Evolutionary conservation across 345 rosid genomes (phyloP).

Genomic region (thale cress (Arabidopsis thaliana)): DNA sequence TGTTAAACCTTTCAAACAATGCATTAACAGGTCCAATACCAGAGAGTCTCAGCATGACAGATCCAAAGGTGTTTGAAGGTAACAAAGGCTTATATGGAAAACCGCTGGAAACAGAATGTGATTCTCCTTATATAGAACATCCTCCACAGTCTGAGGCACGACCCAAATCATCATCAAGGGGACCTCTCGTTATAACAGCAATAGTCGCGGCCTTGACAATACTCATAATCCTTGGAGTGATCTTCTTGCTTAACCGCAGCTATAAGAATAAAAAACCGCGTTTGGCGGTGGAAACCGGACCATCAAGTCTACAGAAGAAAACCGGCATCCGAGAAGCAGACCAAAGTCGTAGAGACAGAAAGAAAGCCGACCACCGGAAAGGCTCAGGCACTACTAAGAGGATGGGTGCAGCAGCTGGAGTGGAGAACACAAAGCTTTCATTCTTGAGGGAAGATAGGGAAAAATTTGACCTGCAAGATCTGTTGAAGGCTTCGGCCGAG

Average conservation of each 20-base stretch:
- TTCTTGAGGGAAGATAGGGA: conserved; percentile 76
- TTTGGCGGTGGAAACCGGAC: conserved; percentile 48
- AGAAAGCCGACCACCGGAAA: not conserved
- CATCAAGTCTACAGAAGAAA: conserved; percentile 60
- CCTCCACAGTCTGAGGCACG: conserved; percentile 22
- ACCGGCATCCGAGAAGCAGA: conserved; percentile 47
- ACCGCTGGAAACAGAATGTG: conserved; percentile 52
- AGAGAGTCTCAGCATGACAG: conserved; percentile 44
- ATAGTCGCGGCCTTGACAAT: conserved; percentile 40
- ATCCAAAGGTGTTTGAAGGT: conserved; percentile 58
- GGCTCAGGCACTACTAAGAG: conserved; percentile 38
- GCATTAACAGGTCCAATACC: conserved; percentile 71
- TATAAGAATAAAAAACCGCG: conserved; percentile 8
- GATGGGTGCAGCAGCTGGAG: not conserved
- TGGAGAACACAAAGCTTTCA: conserved; percentile 50
- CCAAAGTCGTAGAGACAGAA: not conserved
- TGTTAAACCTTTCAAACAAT: conserved; percentile 66
- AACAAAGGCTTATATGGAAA: conserved; percentile 74
- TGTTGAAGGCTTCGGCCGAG: conserved; percentile 90
- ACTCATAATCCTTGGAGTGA: conserved; percentile 20
- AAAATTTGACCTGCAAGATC: conserved; percentile 73
- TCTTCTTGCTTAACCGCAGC: conserved; percentile 25
- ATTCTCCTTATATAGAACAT: conserved; percentile 11
- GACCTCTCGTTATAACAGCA: conserved; percentile 31
- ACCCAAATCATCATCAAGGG: conserved; percentile 16